A percentile compares a stretch with the other conserved stretches of the same genome.
Conservation (phyloP, 139 green algal genomes). For the Trebouxia sp. region DNA sequence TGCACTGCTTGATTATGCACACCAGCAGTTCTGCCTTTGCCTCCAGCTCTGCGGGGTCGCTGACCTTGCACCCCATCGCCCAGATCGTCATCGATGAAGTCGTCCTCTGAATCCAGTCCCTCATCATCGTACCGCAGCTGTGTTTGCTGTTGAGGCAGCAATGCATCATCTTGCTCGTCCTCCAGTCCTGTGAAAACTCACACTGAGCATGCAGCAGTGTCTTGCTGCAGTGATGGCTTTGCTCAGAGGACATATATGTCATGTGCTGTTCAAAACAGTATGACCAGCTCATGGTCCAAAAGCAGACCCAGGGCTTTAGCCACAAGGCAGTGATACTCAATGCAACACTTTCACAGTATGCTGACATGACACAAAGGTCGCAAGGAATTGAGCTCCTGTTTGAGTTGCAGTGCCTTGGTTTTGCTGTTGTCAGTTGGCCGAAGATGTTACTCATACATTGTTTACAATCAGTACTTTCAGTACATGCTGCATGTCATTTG, state of each 20-base stretch:
- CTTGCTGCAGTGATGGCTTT: too few species aligned
- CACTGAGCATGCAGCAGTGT: too few species aligned
- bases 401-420: too few species aligned
- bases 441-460: too few species aligned
- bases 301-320: too few species aligned
- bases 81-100: slow-evolving; percentile 87
- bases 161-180: slow-evolving; percentile 58
- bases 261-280: neutral
- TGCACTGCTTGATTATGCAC: slow-evolving; percentile 55
- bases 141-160: slow-evolving; percentile 9
- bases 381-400: neutral
- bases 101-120: slow-evolving; percentile 72
- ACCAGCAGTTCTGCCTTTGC: slow-evolving; percentile 30
- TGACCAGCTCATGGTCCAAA: too few species aligned
- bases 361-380: neutral
- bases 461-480: too few species aligned
- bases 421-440: too few species aligned
- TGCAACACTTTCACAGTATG: too few species aligned
- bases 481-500: too few species aligned
- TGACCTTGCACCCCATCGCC: slow-evolving; percentile 41
- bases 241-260: neutral
- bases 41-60: slow-evolving; percentile 29
- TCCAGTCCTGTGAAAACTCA: slow-evolving; percentile 58
- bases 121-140: slow-evolving; percentile 49
- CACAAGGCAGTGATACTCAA: too few species aligned